Evolutionary conservation across 805 yeast genomes (phyloP), one percentile per base, ranked within the genome.

Genomic region (Suhomyces pyralidae): DNA sequence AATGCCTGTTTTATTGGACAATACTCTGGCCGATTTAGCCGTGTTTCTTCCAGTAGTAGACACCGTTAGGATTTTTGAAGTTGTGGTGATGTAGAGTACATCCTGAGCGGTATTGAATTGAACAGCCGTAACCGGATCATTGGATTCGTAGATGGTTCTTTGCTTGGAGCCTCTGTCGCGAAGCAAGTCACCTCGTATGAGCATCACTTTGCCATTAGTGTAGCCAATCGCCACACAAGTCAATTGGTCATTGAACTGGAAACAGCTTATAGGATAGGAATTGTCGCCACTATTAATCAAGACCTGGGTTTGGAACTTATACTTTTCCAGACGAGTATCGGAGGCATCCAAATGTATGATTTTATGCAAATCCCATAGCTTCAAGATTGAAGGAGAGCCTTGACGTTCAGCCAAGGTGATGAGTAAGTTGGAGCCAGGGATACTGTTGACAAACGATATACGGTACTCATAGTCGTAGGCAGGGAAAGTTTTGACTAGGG

Each of bases 141-240:
- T 71, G 49, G 85, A 81, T 53, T 86, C 89, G 63, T 84, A 89
- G 0, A 92, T 84, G 0, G 86, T 66, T 26, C 97, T 74, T 62
- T 93, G 98, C 57, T 94, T 81, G 8, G 96, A 84, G 0, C 98
- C 98, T 53, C 96, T 74, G 63, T 94, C 99, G 59, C 91, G 82
- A 6, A 90, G 58, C 30, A 94, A 67, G 66, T 94, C 98, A 7
- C 99, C 99, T 56, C 98, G 73, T 0, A 92, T 81, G 6, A 92
- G 71, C 2, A 92, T 73, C 2, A 92, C 90, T 19, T 83, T 78
- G 2, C 99, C 99, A 66, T 91, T 86, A 12, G 92, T 86, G 60
- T 83, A 89, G 0, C 97, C 97, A 45, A 89, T 70, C 0, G 88
- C 92, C 5, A 87, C 66, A 32, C 88, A 81, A 2, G 89, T 78